Base-by-base conservation (phyloP, 805 yeast genomes). In the Groenewaldozyma tartarivorans region DNA sequence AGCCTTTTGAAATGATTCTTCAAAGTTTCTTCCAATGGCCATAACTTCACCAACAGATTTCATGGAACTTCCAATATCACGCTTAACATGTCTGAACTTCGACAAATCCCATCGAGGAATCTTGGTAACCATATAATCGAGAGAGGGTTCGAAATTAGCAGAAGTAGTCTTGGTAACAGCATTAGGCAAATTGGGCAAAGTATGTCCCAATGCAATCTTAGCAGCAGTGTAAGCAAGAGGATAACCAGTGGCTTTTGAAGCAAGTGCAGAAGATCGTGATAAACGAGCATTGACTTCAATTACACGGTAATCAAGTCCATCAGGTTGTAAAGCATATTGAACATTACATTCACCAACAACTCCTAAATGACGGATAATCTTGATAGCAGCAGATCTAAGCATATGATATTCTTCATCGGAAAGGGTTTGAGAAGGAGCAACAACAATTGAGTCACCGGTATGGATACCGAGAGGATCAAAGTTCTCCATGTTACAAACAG, bases 331-430 rank as follows among this genome's bases (percentile, higher is more conserved):
- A 40, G 96, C 94, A 60, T 90, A 90, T 66, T 90, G 98, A 48
- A 90, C 95, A 63, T 90, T 90, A 76, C 98, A 90, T 69, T 90
- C 98, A 65, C 98, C 98, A 53, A 90, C 96, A 50, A 90, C 98
- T 61, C 98, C 98, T 59, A 90, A 72, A 60, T 90, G 98, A 65
- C 97, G 85, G 56, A 90, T 90, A 57, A 90, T 86, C 67, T 92
- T 92, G 63, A 92, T 86, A 43, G 98, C 98, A 42, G 98, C 95
- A 37, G 94, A 72, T 70, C 98, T 81, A 56, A 90, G 77, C 98
- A 90, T 92, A 68, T 90, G 95, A 67, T 85, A 90, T 61, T 90
- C 98, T 62, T 88, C 95, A 64, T 90, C 98, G 30, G 95, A 82
- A 55, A 90, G 69, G 32, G 98, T 90, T 67, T 90, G 98, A 33